phyloP scores from a whole-genome alignment of 495 filamentous ascomycete genomes.

The Hypoxylon crocopeplum region DNA sequence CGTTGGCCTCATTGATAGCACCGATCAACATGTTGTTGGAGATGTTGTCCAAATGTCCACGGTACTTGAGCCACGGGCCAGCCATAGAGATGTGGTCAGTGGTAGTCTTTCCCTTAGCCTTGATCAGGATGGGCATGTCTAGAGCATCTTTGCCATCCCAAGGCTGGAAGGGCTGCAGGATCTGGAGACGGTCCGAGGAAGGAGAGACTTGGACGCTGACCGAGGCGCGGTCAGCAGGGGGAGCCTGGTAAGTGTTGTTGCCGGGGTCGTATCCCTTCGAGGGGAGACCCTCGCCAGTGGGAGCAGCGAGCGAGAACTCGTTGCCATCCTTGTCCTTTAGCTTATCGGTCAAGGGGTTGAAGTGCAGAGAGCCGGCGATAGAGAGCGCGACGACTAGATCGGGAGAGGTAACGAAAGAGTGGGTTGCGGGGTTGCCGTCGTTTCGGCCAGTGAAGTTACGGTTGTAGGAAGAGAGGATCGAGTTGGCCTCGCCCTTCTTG shows the following conservation, averaged over 20 bases:
- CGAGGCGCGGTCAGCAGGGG: slow-evolving; percentile 75
- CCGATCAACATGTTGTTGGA: slow-evolving; percentile 99
- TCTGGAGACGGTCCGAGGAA: slow-evolving; percentile 89
- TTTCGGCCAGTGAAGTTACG: slow-evolving; percentile 99
- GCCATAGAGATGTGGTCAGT: slow-evolving; percentile 99
- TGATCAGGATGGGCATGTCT: slow-evolving; percentile 94
- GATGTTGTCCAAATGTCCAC: slow-evolving; percentile 99
- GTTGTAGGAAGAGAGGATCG: slow-evolving; percentile 96
- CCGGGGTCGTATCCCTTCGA: slow-evolving; percentile 87
- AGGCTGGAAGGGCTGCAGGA: slow-evolving; percentile 81
- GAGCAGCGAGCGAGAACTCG: slow-evolving; percentile 84
- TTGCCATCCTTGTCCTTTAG: slow-evolving; percentile 98
- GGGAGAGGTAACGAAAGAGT: slow-evolving; percentile 98
- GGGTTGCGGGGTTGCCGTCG: slow-evolving; percentile 97
- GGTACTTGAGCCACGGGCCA: slow-evolving; percentile 99
- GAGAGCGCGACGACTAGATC: slow-evolving; percentile 94
- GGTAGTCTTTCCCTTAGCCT: slow-evolving; percentile 97
- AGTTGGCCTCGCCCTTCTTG: slow-evolving; percentile 96
- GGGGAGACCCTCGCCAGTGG: slow-evolving; percentile 84
- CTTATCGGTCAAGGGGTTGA: slow-evolving; percentile 95
- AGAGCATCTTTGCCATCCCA: slow-evolving; percentile 96
- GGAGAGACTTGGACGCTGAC: slow-evolving; percentile 88
- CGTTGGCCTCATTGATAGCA: slow-evolving; percentile 93
- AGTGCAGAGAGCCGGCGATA: slow-evolving; percentile 88
- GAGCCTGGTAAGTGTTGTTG: slow-evolving; percentile 95